These are phyloP conservation scores for Nitzschia palea DNA, from an alignment of 108 stramenopile species.

Conservation along the genomic window DNA sequence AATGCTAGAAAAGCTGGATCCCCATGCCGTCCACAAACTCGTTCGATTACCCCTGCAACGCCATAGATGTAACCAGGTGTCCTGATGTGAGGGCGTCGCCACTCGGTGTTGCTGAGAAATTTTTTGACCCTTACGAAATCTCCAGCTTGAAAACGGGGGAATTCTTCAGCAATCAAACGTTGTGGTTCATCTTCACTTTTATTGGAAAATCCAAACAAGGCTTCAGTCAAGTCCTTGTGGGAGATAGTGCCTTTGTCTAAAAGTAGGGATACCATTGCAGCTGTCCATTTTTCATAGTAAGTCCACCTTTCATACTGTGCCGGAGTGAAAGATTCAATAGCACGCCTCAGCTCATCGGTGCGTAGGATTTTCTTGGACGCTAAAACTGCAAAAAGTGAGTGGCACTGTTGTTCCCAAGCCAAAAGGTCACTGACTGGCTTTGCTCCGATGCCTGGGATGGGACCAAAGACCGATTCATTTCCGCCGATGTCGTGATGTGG, in stretches of 20 bases:
- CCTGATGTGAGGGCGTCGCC: constrained; percentile 53
- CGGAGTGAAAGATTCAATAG: constrained; percentile 43
- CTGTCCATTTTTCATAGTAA: constrained; percentile 59
- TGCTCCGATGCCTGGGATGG: neutral
- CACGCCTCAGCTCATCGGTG: constrained; percentile 49
- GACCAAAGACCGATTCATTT: neutral
- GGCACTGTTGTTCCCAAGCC: constrained; percentile 49
- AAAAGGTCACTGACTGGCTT: constrained; percentile 1
- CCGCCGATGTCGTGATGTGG: neutral
- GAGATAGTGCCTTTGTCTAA: constrained; percentile 37
- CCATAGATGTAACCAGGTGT: constrained; percentile 61
- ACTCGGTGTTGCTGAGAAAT: constrained; percentile 27
- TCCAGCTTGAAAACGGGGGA: constrained; percentile 32
- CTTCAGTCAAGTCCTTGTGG: constrained; percentile 25
- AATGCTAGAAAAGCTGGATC: constrained; percentile 59
- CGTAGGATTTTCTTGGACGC: constrained; percentile 26
- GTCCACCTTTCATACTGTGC: constrained; percentile 33
- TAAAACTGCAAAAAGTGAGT: constrained; percentile 46
- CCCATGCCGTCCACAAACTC: constrained; percentile 30
- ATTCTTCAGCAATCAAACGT: neutral
- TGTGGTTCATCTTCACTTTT: no score
- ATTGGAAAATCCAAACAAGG: constrained; percentile 26
- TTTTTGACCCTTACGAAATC: constrained; percentile 44
- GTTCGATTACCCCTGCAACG: constrained; percentile 36
- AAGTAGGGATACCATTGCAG: constrained; percentile 39